phyloP scores from a whole-genome alignment of 1,284 basidiomycete genomes.

The Leccinum laetum region DNA sequence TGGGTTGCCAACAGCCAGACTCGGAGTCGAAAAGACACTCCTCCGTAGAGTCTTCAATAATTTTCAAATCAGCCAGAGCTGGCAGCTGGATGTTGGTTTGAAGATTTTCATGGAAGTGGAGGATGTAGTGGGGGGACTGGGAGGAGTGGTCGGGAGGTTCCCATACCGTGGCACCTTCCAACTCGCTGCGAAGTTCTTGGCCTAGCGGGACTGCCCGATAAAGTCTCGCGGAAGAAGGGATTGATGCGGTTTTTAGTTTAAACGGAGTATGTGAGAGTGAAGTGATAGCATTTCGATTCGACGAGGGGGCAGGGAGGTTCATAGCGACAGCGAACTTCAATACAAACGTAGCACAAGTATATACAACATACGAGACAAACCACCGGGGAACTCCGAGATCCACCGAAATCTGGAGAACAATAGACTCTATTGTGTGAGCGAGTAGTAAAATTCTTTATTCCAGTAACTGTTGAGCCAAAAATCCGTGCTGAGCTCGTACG shows the following conservation, averaged over 20 bases:
- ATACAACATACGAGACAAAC: too few relatives aligned
- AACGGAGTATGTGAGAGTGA: neutral
- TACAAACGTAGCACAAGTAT: too few relatives aligned
- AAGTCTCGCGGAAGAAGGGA: neutral
- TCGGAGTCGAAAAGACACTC: neutral
- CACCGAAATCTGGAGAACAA: too few relatives aligned
- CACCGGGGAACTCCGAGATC: too few relatives aligned
- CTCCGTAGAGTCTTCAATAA: neutral
- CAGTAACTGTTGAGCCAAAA: neutral
- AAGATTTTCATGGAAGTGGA: neutral
- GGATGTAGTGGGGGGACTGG: neutral
- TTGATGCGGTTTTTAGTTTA: neutral
- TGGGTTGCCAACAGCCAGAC: neutral
- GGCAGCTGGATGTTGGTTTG: neutral
- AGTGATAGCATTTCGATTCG: neutral
- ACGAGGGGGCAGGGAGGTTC: neutral
- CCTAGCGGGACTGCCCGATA: neutral
- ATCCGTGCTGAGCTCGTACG: neutral
- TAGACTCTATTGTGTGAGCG: too few relatives aligned
- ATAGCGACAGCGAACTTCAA: neutral
- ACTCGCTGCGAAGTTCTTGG: neutral
- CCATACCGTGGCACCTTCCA: neutral
- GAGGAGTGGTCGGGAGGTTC: neutral
- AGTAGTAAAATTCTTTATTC: neutral
- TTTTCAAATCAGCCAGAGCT: neutral